Conservation (phyloP, 23 red algal species). For the Gracilaria vermiculophylla region DNA sequence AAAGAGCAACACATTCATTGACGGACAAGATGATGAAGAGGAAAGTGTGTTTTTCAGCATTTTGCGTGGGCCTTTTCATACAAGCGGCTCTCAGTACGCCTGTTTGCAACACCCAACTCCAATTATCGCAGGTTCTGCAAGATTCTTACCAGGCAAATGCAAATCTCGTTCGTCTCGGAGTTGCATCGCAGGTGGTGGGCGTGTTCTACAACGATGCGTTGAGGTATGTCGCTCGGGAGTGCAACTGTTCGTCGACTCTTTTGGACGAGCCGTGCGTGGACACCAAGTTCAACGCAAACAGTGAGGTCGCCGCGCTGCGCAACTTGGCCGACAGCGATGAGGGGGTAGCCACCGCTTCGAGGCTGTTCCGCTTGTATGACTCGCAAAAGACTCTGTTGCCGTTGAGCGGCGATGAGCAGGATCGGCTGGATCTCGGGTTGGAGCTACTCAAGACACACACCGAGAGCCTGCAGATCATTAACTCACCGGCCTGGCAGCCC, state of each 20-base stretch:
- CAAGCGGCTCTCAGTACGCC: not conserved
- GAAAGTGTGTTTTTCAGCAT: not conserved
- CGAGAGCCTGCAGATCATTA: not conserved
- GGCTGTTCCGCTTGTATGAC: slow-evolving; percentile 2
- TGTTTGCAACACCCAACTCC: not conserved
- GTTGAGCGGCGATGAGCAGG: not conserved
- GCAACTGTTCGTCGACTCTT: not conserved
- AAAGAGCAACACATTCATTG: too few relatives aligned
- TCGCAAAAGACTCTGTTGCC: not conserved
- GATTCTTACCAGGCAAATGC: not conserved
- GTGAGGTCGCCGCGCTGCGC: not conserved
- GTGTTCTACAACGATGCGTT: not conserved
- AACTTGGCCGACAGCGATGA: not conserved
- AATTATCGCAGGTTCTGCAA: not conserved
- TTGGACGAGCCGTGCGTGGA: not conserved
- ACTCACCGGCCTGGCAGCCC: not conserved
- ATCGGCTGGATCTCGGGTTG: not conserved
- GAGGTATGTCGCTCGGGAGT: not conserved
- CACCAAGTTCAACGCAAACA: not conserved
- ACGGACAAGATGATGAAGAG: not conserved
- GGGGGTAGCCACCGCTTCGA: not conserved
- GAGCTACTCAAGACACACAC: not conserved
- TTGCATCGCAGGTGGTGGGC: not conserved
- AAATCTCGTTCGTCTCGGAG: not conserved
- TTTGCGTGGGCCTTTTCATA: not conserved